Conservation (phyloP, 2,329 filamentous ascomycete genomes). For the Fusarium chaquense region DNA sequence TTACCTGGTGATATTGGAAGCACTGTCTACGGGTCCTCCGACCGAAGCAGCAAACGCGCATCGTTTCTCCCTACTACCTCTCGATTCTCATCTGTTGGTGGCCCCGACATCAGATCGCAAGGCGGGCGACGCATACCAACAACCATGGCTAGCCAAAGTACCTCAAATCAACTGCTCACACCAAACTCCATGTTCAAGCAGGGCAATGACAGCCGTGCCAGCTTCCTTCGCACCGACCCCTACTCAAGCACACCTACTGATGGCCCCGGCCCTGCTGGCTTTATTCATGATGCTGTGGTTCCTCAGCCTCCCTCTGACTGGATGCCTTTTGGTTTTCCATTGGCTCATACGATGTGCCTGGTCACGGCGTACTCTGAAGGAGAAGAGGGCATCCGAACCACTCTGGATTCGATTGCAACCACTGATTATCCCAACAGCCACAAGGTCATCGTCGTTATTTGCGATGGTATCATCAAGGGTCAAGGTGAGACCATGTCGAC, state of each 20-base stretch:
- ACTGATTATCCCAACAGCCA: conserved; percentile 99
- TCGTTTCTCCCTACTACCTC: conserved; percentile 95
- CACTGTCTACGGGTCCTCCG: conserved; percentile 69
- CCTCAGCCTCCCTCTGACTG: conserved; percentile 96
- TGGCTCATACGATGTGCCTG: conserved; percentile 92
- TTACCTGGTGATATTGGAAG: conserved; percentile 80
- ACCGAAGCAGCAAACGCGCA: conserved; percentile 81
- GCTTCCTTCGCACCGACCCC: conserved; percentile 72
- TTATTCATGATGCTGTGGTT: conserved; percentile 95
- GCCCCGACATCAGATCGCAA: conserved; percentile 69
- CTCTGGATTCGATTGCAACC: conserved; percentile 93
- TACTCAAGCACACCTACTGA: conserved; percentile 70
- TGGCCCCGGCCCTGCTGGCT: conserved; percentile 86
- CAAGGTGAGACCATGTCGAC: conserved; percentile 88
- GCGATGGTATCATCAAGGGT: conserved; percentile 97
- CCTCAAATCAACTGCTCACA: conserved; percentile 77
- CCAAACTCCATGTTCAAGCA: conserved; percentile 79
- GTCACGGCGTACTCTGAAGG: conserved; percentile 98
- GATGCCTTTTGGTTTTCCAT: conserved; percentile 95
- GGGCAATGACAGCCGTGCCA: conserved; percentile 71
- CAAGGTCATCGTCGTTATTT: conserved; percentile 95
- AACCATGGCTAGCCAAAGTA: conserved; percentile 93
- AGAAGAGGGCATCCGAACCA: conserved; percentile 90
- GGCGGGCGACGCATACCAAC: conserved; percentile 73
- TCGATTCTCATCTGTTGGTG: conserved; percentile 91